Evolutionary conservation across 345 rosid species (phyloP).

Genomic region (Corymbia maculata): DNA sequence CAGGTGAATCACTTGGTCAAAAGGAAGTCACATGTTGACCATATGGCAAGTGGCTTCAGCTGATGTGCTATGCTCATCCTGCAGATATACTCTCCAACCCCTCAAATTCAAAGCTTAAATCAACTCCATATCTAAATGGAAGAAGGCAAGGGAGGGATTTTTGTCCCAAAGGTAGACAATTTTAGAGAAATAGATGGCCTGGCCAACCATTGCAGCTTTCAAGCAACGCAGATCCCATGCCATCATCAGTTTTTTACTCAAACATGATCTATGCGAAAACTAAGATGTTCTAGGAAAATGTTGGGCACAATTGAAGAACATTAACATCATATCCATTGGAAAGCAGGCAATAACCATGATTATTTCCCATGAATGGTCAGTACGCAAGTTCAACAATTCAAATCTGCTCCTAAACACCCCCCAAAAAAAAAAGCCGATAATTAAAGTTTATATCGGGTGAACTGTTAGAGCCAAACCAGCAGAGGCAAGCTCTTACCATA

Average conservation of each 20-base stretch:
- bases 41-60: slow-evolving; percentile 46
- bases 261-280: not conserved
- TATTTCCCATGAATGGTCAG: not conserved
- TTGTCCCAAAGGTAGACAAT: not conserved
- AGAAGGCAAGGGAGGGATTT: not conserved
- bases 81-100: slow-evolving; percentile 83
- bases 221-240: not conserved
- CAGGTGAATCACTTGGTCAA: not conserved
- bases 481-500: no score
- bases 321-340: not conserved
- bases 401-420: not conserved
- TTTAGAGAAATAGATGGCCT: not conserved
- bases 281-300: not conserved
- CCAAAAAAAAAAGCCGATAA: not conserved
- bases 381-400: not conserved
- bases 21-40: slow-evolving; percentile 46
- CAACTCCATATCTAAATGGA: not conserved
- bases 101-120: slow-evolving; percentile 16
- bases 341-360: not conserved
- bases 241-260: not conserved
- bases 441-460: no score
- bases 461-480: no score
- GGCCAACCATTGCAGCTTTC: not conserved
- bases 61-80: slow-evolving; percentile 81
- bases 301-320: not conserved